Evolutionary conservation across 768 basidiomycete genomes (phyloP).

Genomic region (Lactifluus piperatus): DNA sequence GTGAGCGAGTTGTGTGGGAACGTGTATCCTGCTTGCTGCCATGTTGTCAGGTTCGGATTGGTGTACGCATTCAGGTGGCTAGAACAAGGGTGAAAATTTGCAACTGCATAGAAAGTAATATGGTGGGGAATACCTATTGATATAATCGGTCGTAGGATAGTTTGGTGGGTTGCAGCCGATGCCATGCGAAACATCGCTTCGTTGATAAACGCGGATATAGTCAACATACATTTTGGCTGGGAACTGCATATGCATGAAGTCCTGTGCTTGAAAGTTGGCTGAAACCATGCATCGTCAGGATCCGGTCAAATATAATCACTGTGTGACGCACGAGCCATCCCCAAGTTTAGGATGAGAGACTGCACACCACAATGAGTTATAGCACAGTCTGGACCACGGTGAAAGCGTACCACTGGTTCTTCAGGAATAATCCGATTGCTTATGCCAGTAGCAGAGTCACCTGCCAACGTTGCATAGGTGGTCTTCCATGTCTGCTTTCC

Average conservation of each 20-base stretch:
- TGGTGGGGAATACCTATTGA: constrained; percentile 40
- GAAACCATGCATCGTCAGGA: neutral
- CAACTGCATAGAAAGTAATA: neutral
- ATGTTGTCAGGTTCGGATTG: constrained; percentile 81
- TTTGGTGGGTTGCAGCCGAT: constrained; percentile 73
- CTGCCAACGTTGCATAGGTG: constrained; percentile 53
- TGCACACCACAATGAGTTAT: constrained; percentile 25
- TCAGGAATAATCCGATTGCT: constrained; percentile 65
- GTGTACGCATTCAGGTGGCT: constrained; percentile 52
- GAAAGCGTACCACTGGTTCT: constrained; percentile 77
- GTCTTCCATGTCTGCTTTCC: constrained; percentile 65
- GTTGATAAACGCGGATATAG: constrained; percentile 86
- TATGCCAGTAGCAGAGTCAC: constrained; percentile 52
- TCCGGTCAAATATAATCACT: neutral
- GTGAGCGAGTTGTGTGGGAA: constrained; percentile 58
- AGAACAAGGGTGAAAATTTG: neutral
- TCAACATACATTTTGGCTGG: constrained; percentile 80
- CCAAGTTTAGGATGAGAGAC: constrained; percentile 83
- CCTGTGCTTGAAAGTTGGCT: constrained; percentile 63
- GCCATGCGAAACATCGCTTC: constrained; percentile 54
- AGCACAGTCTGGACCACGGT: constrained; percentile 15
- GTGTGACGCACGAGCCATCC: constrained; percentile 49
- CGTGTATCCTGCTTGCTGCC: constrained; percentile 64
- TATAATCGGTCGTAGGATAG: constrained; percentile 76
- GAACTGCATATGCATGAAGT: constrained; percentile 65